Evolutionary conservation across 768 basidiomycete species (phyloP).

Genomic region (Boletus vinaceobasis): DNA sequence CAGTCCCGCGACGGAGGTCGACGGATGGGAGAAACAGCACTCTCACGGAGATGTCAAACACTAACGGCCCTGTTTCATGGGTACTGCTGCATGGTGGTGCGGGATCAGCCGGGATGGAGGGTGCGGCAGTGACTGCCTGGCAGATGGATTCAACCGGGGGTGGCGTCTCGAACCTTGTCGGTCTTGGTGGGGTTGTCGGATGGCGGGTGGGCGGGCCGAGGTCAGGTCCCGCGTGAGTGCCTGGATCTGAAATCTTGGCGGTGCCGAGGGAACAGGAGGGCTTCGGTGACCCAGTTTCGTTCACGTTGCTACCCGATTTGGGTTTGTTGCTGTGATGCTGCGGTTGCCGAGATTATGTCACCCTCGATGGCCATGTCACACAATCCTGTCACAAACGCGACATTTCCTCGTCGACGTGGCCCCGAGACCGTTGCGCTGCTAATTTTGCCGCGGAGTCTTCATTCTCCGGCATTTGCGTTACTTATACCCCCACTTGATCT

Average conservation of each 20-base stretch:
- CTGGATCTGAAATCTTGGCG: constrained; percentile 44
- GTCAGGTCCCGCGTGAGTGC: constrained; percentile 23
- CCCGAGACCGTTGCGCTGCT: constrained; percentile 29
- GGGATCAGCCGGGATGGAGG: constrained; percentile 12
- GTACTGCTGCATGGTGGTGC: background rate
- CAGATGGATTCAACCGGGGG: constrained; percentile 16
- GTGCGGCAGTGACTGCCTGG: background rate
- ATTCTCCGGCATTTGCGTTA: constrained; percentile 19
- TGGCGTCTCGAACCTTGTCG: constrained; percentile 16
- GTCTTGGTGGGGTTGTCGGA: constrained; percentile 14
- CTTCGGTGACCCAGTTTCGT: constrained; percentile 28
- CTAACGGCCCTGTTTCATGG: constrained; percentile 14
- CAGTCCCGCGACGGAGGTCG: background rate
- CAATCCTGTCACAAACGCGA: constrained; percentile 25
- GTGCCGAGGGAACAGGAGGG: constrained; percentile 35
- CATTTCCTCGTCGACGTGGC: constrained; percentile 37
- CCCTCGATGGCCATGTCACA: constrained; percentile 27
- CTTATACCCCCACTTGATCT: constrained; percentile 22
- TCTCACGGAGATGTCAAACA: background rate
- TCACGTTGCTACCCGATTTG: constrained; percentile 36
- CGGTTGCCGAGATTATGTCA: constrained; percentile 33
- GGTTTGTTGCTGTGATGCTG: constrained; percentile 30
- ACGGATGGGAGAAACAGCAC: background rate
- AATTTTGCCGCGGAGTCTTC: constrained; percentile 31
- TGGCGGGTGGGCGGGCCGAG: constrained; percentile 21